Evolutionary conservation across 2,329 filamentous ascomycete genomes (phyloP), one percentile per base, ranked within the genome.

Genomic region (Helicocarpus griseus): DNA sequence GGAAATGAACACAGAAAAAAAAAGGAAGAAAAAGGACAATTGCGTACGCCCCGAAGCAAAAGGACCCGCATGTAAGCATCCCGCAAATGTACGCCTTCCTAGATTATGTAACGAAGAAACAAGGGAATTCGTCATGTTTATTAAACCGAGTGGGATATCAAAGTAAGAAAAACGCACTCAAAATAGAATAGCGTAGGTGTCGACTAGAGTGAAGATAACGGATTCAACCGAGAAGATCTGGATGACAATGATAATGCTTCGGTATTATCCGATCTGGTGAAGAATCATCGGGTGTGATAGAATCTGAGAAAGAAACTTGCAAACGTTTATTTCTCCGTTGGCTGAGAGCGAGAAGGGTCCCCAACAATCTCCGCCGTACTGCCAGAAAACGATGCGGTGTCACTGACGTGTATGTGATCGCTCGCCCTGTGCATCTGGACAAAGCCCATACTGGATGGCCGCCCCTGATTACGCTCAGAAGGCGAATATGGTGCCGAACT

Each of bases 401-500:
- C 65, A 56, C 65, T 69, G 22, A 71, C 66, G 51, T 73, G 70
- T 31, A 77, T 75, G 53, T 74, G 69, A 47, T 77, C 74, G 49
- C 67, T 70, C 3, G 73, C 70, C 31, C 73, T 70, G 57, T 75
- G 68, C 53, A 75, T 70, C 8, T 70, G 66, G 9, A 77, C 75
- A 51, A 73, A 76, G 0, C 75, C 75, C 64, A 77, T 62, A 48
- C 73, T 75, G 5, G 73, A 74, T 0, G 74, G 73, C 40, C 74
- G 68, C 46, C 65, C 65, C 24, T 60, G 51, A 17, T 52, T 53
- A 41, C 55, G 56, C 36, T 58, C 58, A 5, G 59, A 61, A 19
- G 50, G 39, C 7, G 43, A 40, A 22, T 56, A 57, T 41, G 48
- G 38, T 31, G 22, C n/a, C 38, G 50, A 50, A 38, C 51, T 46